Percentiles rank a stretch among this genome's conserved stretches.
phyloP scores from a whole-genome alignment of 1,139 yeast species.

The Candida smagusa region DNA sequence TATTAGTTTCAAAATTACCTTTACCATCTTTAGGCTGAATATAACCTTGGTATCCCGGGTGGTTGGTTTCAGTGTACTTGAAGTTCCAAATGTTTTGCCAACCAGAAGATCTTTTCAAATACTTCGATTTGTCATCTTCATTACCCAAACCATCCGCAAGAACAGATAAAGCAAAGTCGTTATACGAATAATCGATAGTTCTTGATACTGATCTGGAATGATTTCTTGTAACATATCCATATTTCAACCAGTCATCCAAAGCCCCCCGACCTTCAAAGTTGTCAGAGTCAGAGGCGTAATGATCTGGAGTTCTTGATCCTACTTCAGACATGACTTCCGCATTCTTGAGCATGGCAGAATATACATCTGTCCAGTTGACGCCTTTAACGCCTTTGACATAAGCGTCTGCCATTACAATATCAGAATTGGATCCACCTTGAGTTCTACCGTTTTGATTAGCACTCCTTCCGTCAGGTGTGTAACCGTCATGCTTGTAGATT shows the following conservation, averaged over 20 bases:
- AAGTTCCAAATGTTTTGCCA: conserved; percentile 40
- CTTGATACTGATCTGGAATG: conserved; percentile 34
- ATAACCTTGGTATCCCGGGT: conserved; percentile 21
- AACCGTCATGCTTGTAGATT: conserved; percentile 32
- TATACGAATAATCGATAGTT: conserved; percentile 37
- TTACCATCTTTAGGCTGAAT: conserved; percentile 31
- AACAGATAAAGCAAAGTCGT: conserved; percentile 33
- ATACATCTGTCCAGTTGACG: conserved; percentile 30
- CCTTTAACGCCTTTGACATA: conserved; percentile 24
- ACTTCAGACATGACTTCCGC: conserved; percentile 29
- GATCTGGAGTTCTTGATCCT: conserved; percentile 7
- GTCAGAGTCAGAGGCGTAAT: conserved; percentile 28
- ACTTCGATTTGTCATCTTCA: conserved; percentile 21
- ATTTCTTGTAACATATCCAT: conserved; percentile 28
- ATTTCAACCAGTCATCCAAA: conserved; percentile 27
- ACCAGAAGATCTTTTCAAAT: conserved; percentile 30
- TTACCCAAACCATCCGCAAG: conserved; percentile 31
- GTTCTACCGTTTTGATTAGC: conserved; percentile 39
- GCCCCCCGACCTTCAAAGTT: conserved; percentile 34
- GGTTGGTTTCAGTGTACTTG: conserved; percentile 25
- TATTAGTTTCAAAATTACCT: conserved; percentile 23
- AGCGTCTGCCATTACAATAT: conserved; percentile 38
- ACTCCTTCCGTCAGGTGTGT: conserved; percentile 37
- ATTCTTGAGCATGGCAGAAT: conserved; percentile 32
- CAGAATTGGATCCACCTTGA: conserved; percentile 41